Conservation (phyloP, 345 rosid species). For the Hibiscus mutabilis region DNA sequence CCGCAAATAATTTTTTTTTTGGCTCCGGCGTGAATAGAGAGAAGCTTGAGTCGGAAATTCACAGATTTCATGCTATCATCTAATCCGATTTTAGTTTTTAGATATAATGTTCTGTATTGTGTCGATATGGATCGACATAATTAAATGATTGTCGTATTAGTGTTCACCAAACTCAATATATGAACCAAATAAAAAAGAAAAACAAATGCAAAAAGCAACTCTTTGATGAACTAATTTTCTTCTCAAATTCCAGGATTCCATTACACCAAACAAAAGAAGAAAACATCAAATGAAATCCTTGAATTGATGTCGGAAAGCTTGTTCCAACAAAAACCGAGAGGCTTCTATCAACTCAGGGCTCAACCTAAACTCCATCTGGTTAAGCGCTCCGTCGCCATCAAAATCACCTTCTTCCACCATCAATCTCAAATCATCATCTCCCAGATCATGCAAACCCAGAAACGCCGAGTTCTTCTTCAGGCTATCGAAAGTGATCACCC, state of each 20-base stretch:
- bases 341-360: conserved; percentile 46
- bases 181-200: no score
- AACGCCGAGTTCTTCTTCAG: conserved; percentile 48
- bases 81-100: no score
- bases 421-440: conserved; percentile 55
- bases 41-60: no score
- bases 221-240: neutral
- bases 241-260: neutral
- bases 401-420: conserved; percentile 62
- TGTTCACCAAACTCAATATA: neutral
- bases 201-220: neutral
- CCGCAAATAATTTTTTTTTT: no score
- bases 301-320: conserved; percentile 24
- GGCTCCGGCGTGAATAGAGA: no score
- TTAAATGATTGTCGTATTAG: no score
- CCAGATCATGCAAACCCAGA: conserved; percentile 59
- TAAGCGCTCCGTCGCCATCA: conserved; percentile 47
- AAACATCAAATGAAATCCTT: neutral
- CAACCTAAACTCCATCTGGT: conserved; percentile 49
- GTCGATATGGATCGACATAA: no score
- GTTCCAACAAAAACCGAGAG: conserved; percentile 26
- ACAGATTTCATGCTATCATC: no score
- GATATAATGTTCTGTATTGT: no score
- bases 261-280: neutral
- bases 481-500: conserved; percentile 70